Percentiles rank a stretch among this genome's conserved stretches.
Evolutionary conservation across 2,329 filamentous ascomycete genomes (phyloP).

Genomic region (Fusarium sublunatum): DNA sequence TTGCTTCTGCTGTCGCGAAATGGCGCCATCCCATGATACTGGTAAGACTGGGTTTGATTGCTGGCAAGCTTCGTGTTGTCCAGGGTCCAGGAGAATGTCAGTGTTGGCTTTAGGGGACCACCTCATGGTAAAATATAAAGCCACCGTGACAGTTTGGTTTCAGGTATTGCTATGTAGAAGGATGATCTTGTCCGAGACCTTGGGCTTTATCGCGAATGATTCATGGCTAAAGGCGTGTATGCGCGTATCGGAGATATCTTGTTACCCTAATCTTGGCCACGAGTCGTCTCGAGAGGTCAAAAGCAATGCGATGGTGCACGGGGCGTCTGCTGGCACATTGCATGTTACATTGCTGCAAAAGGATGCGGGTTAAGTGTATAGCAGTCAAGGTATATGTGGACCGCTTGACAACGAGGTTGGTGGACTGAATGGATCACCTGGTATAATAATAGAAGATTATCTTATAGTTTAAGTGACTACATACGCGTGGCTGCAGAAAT

Average conservation of each 20-base stretch:
- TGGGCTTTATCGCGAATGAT: constrained; percentile 8
- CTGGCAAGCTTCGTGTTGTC: constrained; percentile 10
- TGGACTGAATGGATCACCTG: constrained; percentile 2
- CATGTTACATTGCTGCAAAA: constrained; percentile 25
- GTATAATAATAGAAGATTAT: background rate
- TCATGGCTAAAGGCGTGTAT: background rate
- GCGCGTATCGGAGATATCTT: constrained; percentile 2
- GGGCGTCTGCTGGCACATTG: constrained; percentile 27
- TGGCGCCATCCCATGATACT: constrained; percentile 40
- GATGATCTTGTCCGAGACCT: constrained; percentile 15
- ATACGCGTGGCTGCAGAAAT: background rate
- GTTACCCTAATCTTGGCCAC: background rate
- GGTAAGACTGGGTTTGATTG: constrained; percentile 3
- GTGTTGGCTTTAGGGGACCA: background rate
- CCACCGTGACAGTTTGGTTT: constrained; percentile 18
- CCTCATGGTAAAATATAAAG: constrained; percentile 8
- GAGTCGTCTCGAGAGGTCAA: constrained; percentile 6
- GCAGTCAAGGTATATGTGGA: constrained; percentile 16
- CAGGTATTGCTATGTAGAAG: constrained; percentile 6
- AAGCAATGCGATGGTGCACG: constrained; percentile 9
- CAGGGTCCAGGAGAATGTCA: constrained; percentile 2
- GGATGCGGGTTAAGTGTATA: constrained; percentile 14
- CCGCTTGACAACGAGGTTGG: constrained; percentile 23
- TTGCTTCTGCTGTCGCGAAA: constrained; percentile 37
- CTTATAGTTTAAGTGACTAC: background rate